A percentile compares a stretch with the other conserved stretches of the same genome.
These are phyloP conservation scores for Sisymbrium irio DNA, from an alignment of 345 rosid species.

Conservation along the genomic window DNA sequence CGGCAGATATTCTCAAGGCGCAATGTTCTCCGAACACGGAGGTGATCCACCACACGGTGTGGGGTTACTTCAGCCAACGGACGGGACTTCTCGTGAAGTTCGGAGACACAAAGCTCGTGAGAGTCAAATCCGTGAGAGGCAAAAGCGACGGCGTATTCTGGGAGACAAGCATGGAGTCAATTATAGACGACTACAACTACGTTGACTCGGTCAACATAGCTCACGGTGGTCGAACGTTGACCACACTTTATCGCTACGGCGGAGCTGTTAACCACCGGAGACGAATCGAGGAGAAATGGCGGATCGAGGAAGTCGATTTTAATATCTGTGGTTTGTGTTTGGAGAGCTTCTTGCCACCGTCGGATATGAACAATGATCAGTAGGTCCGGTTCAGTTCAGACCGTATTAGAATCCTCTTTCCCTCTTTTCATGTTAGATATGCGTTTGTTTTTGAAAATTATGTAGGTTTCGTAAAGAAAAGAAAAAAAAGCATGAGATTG, in stretches of 20 bases:
- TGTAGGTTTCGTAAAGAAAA: neutral
- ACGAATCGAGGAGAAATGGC: constrained; percentile 84
- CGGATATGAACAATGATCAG: constrained; percentile 63
- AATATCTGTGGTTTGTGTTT: constrained; percentile 69
- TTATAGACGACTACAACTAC: constrained; percentile 59
- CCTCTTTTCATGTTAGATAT: neutral
- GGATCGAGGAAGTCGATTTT: constrained; percentile 89
- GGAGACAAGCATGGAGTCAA: constrained; percentile 80
- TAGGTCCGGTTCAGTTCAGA: constrained; percentile 34
- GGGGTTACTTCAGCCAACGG: constrained; percentile 95
- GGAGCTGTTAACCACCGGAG: constrained; percentile 62
- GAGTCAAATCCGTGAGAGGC: constrained; percentile 51
- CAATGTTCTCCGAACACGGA: constrained; percentile 73
- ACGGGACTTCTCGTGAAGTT: constrained; percentile 71
- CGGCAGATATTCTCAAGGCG: constrained; percentile 43
- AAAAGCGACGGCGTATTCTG: constrained; percentile 56
- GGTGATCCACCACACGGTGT: constrained; percentile 70
- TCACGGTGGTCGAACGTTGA: constrained; percentile 63
- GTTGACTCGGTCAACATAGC: constrained; percentile 71
- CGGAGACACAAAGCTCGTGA: constrained; percentile 69
- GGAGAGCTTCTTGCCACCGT: constrained; percentile 85
- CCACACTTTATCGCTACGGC: constrained; percentile 65
- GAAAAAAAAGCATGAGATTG: neutral
- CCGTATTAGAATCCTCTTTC: neutral
- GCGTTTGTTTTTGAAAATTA: neutral